Percentiles rank a stretch among this genome's conserved stretches.
phyloP scores from a whole-genome alignment of 2,329 filamentous ascomycete species.

The Fusarium virguliforme region DNA sequence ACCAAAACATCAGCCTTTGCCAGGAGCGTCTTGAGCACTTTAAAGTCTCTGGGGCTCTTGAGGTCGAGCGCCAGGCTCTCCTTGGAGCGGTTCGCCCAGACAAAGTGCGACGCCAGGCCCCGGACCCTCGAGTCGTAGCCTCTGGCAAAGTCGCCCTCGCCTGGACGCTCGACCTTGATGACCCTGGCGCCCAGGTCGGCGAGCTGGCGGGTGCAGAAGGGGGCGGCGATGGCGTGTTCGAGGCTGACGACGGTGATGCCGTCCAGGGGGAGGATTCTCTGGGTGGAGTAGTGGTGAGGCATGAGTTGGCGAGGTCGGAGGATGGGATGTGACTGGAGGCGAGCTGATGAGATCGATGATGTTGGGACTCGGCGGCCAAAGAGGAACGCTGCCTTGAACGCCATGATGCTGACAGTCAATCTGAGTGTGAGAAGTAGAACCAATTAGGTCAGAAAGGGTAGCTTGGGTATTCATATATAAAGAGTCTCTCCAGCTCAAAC shows the following conservation, averaged over 20 bases:
- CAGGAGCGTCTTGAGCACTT: constrained; percentile 61
- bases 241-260: constrained; percentile 68
- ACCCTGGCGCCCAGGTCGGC: constrained; percentile 69
- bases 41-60: constrained; percentile 62
- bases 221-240: constrained; percentile 70
- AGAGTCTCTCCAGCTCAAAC: neutral
- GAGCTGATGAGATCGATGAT: neutral
- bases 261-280: constrained; percentile 44
- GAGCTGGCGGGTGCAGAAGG: constrained; percentile 69
- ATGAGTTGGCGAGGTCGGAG: neutral
- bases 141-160: constrained; percentile 68
- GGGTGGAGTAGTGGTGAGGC: constrained; percentile 2
- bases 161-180: constrained; percentile 69
- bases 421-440: neutral
- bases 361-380: neutral
- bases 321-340: neutral
- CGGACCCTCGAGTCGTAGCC: constrained; percentile 66
- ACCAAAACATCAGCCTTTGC: constrained; percentile 66
- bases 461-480: neutral
- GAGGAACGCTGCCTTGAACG: neutral
- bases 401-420: neutral
- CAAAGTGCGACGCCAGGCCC: constrained; percentile 68
- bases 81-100: constrained; percentile 71
- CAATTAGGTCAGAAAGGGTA: neutral
- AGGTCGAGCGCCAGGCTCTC: constrained; percentile 68